Conservation (phyloP, 129 eudicot genomes). For the Flaveria brownii region DNA sequence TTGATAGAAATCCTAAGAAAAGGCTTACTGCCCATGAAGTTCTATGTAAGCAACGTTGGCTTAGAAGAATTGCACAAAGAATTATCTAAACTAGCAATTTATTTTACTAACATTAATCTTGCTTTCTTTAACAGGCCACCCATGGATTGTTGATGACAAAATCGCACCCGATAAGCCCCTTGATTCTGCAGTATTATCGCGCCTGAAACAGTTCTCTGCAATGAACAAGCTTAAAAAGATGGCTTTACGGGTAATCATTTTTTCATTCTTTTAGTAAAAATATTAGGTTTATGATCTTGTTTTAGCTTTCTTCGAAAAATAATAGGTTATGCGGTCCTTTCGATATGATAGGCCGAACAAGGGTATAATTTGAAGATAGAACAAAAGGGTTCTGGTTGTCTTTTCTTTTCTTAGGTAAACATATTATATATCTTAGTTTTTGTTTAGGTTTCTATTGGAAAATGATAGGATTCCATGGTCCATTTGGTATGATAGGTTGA, state of each 20-base stretch:
- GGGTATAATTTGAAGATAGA: not conserved
- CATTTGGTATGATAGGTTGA: slow-evolving; percentile 19
- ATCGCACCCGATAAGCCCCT: slow-evolving; percentile 92
- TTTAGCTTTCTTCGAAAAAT: slow-evolving; percentile 3
- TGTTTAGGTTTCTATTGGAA: slow-evolving; percentile 21
- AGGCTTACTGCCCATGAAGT: slow-evolving; percentile 95
- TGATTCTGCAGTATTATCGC: slow-evolving; percentile 91
- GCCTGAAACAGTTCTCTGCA: slow-evolving; percentile 89
- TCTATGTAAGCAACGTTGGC: slow-evolving; percentile 55
- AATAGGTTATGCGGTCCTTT: not conserved
- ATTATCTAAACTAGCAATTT: not conserved
- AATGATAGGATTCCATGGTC: slow-evolving; percentile 7
- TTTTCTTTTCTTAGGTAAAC: not conserved
- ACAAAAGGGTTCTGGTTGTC: not conserved
- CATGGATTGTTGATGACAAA: slow-evolving; percentile 93
- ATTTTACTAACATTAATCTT: not conserved
- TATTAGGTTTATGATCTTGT: not conserved
- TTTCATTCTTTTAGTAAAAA: not conserved
- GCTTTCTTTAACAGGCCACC: slow-evolving; percentile 62
- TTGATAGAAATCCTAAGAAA: slow-evolving; percentile 79
- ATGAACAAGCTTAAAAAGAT: slow-evolving; percentile 97
- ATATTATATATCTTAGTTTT: not conserved
- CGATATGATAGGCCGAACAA: slow-evolving; percentile 4
- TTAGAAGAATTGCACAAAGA: slow-evolving; percentile 3
- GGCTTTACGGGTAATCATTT: slow-evolving; percentile 79